Evolutionary conservation across 305 asterid genomes (phyloP).

Genomic region (Fraxinus floribunda): DNA sequence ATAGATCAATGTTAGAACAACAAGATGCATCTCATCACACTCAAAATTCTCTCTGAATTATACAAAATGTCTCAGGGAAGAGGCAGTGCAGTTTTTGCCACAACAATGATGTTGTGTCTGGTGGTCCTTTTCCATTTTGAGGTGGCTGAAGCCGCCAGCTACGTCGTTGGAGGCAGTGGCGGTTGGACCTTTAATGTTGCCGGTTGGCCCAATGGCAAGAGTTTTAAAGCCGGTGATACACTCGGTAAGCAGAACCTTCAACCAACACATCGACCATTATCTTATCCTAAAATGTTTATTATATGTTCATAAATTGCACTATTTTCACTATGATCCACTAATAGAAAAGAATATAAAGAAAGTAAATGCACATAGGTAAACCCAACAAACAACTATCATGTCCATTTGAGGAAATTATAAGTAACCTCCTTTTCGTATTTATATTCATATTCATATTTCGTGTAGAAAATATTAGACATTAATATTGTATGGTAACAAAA

Average conservation of each 20-base stretch:
- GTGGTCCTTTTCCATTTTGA: neutral
- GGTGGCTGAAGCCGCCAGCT: slow-evolving; percentile 12
- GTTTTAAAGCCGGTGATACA: slow-evolving; percentile 26
- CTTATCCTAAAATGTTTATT: neutral
- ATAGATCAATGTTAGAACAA: neutral
- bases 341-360: neutral
- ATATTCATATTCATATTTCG: too few relatives aligned
- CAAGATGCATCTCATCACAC: neutral
- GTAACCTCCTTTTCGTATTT: too few relatives aligned
- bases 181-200: slow-evolving; percentile 28
- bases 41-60: neutral
- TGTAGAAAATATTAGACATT: too few relatives aligned
- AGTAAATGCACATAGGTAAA: neutral
- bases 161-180: slow-evolving; percentile 21
- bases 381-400: neutral
- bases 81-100: slow-evolving; percentile 5
- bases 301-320: neutral
- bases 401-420: neutral
- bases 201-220: slow-evolving; percentile 31
- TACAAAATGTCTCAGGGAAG: neutral
- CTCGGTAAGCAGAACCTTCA: slow-evolving; percentile 13
- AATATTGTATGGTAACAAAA: too few relatives aligned
- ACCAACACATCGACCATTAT: neutral
- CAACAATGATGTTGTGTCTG: neutral
- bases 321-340: neutral